Percentiles rank a stretch among this genome's conserved stretches.
Conservation (phyloP, 2,329 filamentous ascomycete genomes). For the Neodidymelliopsis sp. region DNA sequence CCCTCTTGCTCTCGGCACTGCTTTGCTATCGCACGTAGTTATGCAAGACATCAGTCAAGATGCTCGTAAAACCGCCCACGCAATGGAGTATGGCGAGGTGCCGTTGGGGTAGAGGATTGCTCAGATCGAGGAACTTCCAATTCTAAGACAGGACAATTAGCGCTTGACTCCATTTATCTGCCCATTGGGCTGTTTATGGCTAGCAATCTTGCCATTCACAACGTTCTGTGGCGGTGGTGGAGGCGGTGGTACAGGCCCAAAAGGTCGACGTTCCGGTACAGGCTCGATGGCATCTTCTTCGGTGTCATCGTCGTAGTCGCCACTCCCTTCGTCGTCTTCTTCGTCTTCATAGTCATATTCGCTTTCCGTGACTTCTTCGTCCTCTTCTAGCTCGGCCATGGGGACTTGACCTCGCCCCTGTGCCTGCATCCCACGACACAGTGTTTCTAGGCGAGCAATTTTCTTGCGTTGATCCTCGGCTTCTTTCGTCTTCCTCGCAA, state of each 20-base stretch:
- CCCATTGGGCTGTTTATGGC: constrained; percentile 49
- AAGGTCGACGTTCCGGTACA: constrained; percentile 42
- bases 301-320: constrained; percentile 63
- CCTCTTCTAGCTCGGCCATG: constrained; percentile 60
- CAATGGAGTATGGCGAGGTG: background rate
- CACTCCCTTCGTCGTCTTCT: constrained; percentile 53
- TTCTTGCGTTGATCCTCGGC: constrained; percentile 82
- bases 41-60: constrained; percentile 2
- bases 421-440: constrained; percentile 95
- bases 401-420: constrained; percentile 80
- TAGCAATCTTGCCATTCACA: constrained; percentile 45
- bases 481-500: constrained; percentile 76
- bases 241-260: constrained; percentile 48
- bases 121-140: background rate
- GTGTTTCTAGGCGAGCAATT: constrained; percentile 89
- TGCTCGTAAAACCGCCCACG: constrained; percentile 8
- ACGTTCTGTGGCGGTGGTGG: constrained; percentile 44
- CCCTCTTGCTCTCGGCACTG: background rate
- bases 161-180: constrained; percentile 50
- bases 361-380: constrained; percentile 61
- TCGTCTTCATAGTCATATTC: constrained; percentile 53
- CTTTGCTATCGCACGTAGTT: background rate
- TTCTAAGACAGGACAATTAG: constrained; percentile 33
- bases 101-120: background rate
- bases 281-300: constrained; percentile 61